A percentile compares a stretch with the other conserved stretches of the same genome.
phyloP scores from a whole-genome alignment of 2,329 filamentous ascomycete species.

The Talaromyces islandicus region DNA sequence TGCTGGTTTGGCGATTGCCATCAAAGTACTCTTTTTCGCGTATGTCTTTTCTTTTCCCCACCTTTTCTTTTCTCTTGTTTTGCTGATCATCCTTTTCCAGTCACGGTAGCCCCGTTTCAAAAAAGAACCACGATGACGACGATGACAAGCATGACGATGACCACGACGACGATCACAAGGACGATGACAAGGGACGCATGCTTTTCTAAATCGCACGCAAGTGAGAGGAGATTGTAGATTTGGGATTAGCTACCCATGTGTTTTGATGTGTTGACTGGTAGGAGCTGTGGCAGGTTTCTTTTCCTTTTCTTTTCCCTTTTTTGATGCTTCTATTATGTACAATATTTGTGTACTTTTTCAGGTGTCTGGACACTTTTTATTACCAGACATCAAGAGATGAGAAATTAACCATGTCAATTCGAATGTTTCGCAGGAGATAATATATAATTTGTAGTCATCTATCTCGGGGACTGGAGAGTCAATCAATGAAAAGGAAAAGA shows the following conservation, averaged over 20 bases:
- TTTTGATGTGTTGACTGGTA: neutral
- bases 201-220: constrained; percentile 17
- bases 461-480: neutral
- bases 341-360: neutral
- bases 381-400: neutral
- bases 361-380: neutral
- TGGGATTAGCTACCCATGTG: neutral
- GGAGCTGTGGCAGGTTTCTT: neutral
- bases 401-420: neutral
- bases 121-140: constrained; percentile 33
- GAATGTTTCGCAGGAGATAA: neutral
- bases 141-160: constrained; percentile 19
- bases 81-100: constrained; percentile 20
- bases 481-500: neutral
- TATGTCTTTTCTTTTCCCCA: constrained; percentile 31
- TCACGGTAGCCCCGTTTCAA: constrained; percentile 58
- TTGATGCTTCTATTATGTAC: neutral
- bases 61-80: neutral
- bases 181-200: constrained; percentile 23
- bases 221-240: neutral
- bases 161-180: constrained; percentile 15
- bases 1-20: constrained; percentile 82
- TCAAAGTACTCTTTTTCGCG: constrained; percentile 96
- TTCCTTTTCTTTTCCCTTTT: neutral
- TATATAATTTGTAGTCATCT: neutral